phyloP scores from a whole-genome alignment of 352 stramenopile genomes.

The Blastocystis sp. region DNA sequence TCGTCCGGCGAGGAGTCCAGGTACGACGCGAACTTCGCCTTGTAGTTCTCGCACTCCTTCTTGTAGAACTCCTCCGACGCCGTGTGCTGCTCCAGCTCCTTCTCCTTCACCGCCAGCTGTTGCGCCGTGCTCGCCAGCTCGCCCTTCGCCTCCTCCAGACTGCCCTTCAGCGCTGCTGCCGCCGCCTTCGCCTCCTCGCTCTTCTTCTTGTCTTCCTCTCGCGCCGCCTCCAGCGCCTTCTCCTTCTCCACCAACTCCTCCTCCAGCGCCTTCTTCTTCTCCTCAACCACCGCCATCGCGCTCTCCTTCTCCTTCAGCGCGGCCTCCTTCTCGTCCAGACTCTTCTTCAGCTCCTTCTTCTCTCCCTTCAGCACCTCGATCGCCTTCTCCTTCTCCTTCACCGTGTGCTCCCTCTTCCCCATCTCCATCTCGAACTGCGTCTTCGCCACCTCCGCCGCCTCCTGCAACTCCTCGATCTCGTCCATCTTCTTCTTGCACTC shows the following conservation, averaged over 20 bases:
- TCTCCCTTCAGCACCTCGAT: conserved; percentile 14
- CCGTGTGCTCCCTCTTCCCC: neutral
- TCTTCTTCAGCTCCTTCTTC: conserved; percentile 44
- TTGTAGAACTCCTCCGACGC: conserved; percentile 4
- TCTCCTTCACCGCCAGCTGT: neutral
- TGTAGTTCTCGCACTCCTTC: conserved; percentile 54
- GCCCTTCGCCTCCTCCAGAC: neutral
- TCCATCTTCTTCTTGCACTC: neutral
- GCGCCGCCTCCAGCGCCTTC: neutral
- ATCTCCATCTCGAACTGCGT: neutral
- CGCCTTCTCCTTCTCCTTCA: neutral
- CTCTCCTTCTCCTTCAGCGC: conserved; percentile 19
- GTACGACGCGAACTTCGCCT: conserved; percentile 40
- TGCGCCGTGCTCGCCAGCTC: neutral
- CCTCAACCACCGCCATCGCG: neutral
- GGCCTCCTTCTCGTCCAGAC: neutral
- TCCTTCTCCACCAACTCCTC: neutral
- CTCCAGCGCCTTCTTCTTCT: conserved; percentile 9
- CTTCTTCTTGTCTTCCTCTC: neutral
- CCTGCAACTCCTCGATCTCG: neutral
- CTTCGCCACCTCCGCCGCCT: neutral
- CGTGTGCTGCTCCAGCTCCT: conserved; percentile 8
- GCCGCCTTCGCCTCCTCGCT: neutral
- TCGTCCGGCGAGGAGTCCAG: conserved; percentile 50
- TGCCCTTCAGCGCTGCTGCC: neutral